These are phyloP conservation scores for Dipodascopsis uninucleata DNA, from an alignment of 805 yeast genomes.

Conservation along the genomic window DNA sequence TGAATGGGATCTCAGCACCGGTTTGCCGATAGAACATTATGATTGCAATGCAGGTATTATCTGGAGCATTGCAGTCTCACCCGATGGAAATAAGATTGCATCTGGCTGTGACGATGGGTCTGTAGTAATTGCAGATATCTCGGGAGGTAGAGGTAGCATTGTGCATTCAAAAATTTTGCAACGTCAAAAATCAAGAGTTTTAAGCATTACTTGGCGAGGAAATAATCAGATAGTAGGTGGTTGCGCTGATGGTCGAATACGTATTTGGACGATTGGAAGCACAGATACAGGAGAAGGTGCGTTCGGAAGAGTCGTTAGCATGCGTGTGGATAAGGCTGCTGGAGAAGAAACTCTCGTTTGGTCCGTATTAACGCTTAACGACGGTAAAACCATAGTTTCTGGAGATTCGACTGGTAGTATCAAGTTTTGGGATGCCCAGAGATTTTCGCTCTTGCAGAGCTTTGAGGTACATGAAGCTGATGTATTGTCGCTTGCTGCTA, in stretches of 20 bases:
- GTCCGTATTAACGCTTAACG: constrained; percentile 66
- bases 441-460: constrained; percentile 71
- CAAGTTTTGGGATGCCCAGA: constrained; percentile 85
- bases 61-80: constrained; percentile 78
- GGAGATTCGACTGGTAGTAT: constrained; percentile 96
- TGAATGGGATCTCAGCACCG: constrained; percentile 83
- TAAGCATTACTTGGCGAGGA: constrained; percentile 72
- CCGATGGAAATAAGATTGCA: constrained; percentile 60
- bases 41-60: constrained; percentile 92
- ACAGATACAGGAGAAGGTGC: constrained; percentile 7
- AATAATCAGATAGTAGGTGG: constrained; percentile 76
- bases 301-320: constrained; percentile 69
- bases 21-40: constrained; percentile 66
- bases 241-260: constrained; percentile 88
- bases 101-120: constrained; percentile 96
- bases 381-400: constrained; percentile 71
- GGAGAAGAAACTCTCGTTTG: constrained; percentile 87
- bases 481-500: constrained; percentile 67
- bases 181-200: constrained; percentile 70
- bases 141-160: constrained; percentile 79
- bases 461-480: constrained; percentile 89
- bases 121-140: constrained; percentile 75
- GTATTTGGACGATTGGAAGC: constrained; percentile 62
- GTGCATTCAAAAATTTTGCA: constrained; percentile 74
- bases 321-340: constrained; percentile 88